phyloP scores from a whole-genome alignment of 129 eudicot genomes.

The Ambrosia artemisiifolia region DNA sequence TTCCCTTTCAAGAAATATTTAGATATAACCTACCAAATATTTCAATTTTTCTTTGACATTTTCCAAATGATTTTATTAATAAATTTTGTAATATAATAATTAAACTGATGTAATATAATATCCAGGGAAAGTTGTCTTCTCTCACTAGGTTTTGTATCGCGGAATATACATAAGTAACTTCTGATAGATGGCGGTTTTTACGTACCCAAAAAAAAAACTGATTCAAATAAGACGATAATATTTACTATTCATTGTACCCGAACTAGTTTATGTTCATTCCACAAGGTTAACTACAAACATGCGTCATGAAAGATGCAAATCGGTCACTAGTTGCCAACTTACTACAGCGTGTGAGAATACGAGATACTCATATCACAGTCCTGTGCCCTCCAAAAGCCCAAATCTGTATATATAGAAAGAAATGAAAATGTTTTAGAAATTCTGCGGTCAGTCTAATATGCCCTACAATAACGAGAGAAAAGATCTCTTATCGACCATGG shows the following conservation, averaged over 20 bases:
- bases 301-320: conserved; percentile 7
- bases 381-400: conserved; percentile 99
- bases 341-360: not conserved
- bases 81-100: not conserved
- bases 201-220: not conserved
- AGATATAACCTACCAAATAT: too few species aligned
- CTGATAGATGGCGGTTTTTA: not conserved
- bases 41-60: too few species aligned
- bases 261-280: conserved; percentile 26
- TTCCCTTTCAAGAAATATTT: too few species aligned
- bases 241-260: conserved; percentile 22
- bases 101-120: not conserved
- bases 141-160: not conserved
- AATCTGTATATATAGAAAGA: conserved; percentile 54
- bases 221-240: conserved; percentile 15
- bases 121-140: too few species aligned
- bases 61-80: not conserved
- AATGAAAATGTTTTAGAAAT: not conserved
- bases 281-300: conserved; percentile 20
- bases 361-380: conserved; percentile 46
- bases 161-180: not conserved
- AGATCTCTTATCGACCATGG: not conserved
- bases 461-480: not conserved
- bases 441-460: not conserved
- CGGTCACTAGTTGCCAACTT: conserved; percentile 13